Percentiles rank a stretch among this genome's conserved stretches.
Evolutionary conservation across 2,329 filamentous ascomycete genomes (phyloP).

Genomic region (Nannizziopsis barbatae): DNA sequence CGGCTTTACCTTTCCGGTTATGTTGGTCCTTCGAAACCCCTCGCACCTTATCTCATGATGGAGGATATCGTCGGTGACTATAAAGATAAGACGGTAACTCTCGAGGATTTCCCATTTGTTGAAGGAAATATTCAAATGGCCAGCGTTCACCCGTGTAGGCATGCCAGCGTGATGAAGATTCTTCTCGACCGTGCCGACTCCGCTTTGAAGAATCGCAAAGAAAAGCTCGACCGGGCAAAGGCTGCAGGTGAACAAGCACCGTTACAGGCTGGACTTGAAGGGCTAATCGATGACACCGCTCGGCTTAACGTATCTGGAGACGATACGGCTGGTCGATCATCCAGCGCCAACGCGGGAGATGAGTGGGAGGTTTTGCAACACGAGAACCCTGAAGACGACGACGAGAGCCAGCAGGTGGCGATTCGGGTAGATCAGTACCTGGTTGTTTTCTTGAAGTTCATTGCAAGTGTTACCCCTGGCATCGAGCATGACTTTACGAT

Average conservation of each 20-base stretch:
- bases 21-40: constrained; percentile 62
- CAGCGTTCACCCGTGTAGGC: constrained; percentile 91
- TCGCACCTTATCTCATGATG: constrained; percentile 81
- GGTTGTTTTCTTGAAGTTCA: constrained; percentile 51
- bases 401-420: constrained; percentile 36
- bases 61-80: constrained; percentile 94
- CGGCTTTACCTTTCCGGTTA: constrained; percentile 93
- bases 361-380: constrained; percentile 54
- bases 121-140: constrained; percentile 89
- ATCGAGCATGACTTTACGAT: constrained; percentile 98
- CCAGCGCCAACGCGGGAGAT: constrained; percentile 39
- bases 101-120: constrained; percentile 95
- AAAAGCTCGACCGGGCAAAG: constrained; percentile 61
- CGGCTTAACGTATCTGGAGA: constrained; percentile 49
- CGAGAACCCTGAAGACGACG: constrained; percentile 38
- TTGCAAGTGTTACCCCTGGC: constrained; percentile 82
- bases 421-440: constrained; percentile 43
- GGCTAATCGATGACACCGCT: constrained; percentile 69
- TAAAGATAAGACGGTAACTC: constrained; percentile 95
- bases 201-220: constrained; percentile 74
- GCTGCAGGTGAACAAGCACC: constrained; percentile 32
- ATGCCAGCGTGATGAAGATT: constrained; percentile 96
- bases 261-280: constrained; percentile 59
- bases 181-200: constrained; percentile 90
- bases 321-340: constrained; percentile 19